Evolutionary conservation across 345 rosid genomes (phyloP).

Genomic region (Euphorbia tirucalli): DNA sequence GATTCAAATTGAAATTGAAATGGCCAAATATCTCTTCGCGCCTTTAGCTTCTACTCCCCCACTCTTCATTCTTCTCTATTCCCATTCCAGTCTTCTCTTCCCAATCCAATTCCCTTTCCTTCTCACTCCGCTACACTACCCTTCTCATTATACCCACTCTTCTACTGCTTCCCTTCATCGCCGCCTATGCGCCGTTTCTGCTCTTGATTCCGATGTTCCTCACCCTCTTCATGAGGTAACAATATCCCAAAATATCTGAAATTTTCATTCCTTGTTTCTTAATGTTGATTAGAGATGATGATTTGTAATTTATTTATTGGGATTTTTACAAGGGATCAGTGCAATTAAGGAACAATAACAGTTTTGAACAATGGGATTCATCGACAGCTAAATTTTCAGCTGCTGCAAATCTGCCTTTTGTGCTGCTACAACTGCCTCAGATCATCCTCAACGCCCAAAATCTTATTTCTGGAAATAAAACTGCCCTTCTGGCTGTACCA

Average conservation of each 20-base stretch:
- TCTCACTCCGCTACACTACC: not conserved
- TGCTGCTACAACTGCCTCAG: constrained; percentile 84
- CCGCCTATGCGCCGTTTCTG: constrained; percentile 36
- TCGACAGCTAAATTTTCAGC: constrained; percentile 78
- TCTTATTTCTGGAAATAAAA: constrained; percentile 66
- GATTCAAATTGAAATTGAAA: not conserved
- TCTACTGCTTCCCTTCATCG: constrained; percentile 38
- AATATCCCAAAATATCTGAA: not conserved
- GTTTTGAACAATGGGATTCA: constrained; percentile 68
- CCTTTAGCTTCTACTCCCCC: not conserved
- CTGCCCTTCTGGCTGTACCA: constrained; percentile 85
- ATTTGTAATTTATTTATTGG: not conserved
- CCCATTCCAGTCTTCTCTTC: constrained; percentile 21
- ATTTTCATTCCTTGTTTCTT: no score
- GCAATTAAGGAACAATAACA: constrained; percentile 34
- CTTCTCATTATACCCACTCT: constrained; percentile 5
- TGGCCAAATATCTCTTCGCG: constrained; percentile 6
- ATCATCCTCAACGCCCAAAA: constrained; percentile 78
- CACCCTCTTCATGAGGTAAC: constrained; percentile 48
- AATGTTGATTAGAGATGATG: not conserved
- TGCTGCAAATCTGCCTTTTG: constrained; percentile 70
- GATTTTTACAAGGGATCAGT: constrained; percentile 37
- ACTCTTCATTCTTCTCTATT: not conserved
- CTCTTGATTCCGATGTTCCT: constrained; percentile 57
- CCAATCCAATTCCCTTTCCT: constrained; percentile 17